Evolutionary conservation across 306 rosid genomes (phyloP), one percentile per base, ranked within the genome.

Genomic region (Cicer cuneatum): DNA sequence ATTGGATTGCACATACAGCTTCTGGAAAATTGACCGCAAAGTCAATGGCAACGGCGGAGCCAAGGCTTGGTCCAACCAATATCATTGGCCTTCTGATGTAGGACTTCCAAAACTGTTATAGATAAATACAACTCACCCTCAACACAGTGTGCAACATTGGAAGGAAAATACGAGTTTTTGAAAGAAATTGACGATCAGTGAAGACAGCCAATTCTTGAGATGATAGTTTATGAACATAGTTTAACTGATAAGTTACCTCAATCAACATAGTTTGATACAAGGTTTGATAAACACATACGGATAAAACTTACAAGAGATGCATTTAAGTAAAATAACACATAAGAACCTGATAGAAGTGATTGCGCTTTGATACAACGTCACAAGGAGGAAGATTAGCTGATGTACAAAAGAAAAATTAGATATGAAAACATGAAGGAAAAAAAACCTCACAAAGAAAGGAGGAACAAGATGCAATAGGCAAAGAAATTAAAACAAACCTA

Each of bases 31-130:
- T 85, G 81, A 85, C 91, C 0, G 92, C 89, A 81, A 94, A 91
- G 83, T 94, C 98, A 66, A 94, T 88, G 69, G 98, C 98, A 66
- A 94, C 89, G 49, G 98, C 97, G 82, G 98, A 93, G 57, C 97
- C 98, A 51, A 94, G 97, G 91, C 97, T 91, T 70, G 97, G 97
- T 86, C 98, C 97, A 71, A 94, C 90, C 78, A 94, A 71, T 78
- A 91, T 81, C 93, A 94, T 91, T 41, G 96, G 96, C 78, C 76
- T 94, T 78, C 81, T 82, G 41, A 94, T 88, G 84, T 87, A 78
- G 59, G 89, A 85, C 60, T 86, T 87, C 98, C 97, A 94, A 83
- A 94, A 87, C 97, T 94, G 90, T 77, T 29, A 85, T 2, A 78
- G 49, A 86, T n/a, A 63, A 59, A 59, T 18, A 64, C 24, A 72